Base-by-base conservation (phyloP, 495 filamentous ascomycete species). In the Extremus antarcticus region DNA sequence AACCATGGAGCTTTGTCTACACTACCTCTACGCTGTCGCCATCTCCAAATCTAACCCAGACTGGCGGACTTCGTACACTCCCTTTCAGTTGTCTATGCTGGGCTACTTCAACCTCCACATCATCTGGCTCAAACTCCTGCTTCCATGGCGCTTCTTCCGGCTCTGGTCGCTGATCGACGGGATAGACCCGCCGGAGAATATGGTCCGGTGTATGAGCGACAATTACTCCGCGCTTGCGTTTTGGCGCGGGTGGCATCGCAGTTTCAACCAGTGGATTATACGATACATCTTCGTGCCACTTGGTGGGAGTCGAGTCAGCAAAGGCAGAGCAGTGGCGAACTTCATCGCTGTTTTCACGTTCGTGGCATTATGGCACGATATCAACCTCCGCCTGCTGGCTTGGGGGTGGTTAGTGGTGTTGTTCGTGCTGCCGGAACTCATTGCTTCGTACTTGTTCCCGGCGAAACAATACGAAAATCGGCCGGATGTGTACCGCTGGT, bases 341-440 rank as follows among this genome's bases (percentile, higher is more conserved):
- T 88, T 86, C 63, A 72, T 90, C 11, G 71, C 82, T n/a, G 86
- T 95, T 1, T 99, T 99, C 66, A 95, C 89, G 1, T 99, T 99
- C 59, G 92, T 99, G 25, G 92, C 94, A 4, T 74, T 99, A 39
- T 99, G 92, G 92, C 92, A 99, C 68, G 92, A 99, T 63, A 94
- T 99, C 66, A 82, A 90, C 63, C 78, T 96, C n/a, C 80, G 83
- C 43, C 77, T 99, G 22, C 78, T 99, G 15, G 84, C 92, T 64
- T 99, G 92, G 92, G 89, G 92, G 15, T 99, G 92, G 92, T 73
- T 99, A 48, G 79, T 97, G 43, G 88, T 90, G 2, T 69, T 96
- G 11, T 99, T 99, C 70, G 84, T 99, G 65, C 65, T 96, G 22
- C 92, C 92, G 0, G 94, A 97, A 67, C 75, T 90, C 46, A 67